Conservation (phyloP, 176 grass and related monocot genomes). For the Lolium rigidum region DNA sequence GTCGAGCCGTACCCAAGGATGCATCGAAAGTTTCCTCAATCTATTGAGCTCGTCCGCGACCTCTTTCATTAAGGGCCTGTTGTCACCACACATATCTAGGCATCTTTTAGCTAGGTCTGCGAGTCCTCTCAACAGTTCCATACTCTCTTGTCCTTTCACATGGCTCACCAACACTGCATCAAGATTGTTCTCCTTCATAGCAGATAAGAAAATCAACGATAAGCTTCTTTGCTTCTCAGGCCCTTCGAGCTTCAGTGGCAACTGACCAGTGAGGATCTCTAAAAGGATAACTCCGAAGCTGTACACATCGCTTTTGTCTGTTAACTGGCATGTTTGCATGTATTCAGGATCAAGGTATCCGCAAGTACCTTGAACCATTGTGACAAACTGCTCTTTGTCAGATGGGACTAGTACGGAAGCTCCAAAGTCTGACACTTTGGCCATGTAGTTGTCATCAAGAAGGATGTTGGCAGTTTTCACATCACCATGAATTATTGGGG, state of each 20-base stretch:
- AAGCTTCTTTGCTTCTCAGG: slow-evolving; percentile 24
- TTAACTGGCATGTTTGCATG: slow-evolving; percentile 50
- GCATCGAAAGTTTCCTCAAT: slow-evolving; percentile 22
- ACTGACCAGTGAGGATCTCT: slow-evolving; percentile 39
- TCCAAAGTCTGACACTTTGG: slow-evolving; percentile 47
- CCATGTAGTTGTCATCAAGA: slow-evolving; percentile 34
- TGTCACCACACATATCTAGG: slow-evolving; percentile 43
- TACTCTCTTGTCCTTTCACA: slow-evolving; percentile 40
- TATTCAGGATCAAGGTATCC: slow-evolving; percentile 53
- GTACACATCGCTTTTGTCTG: slow-evolving; percentile 39
- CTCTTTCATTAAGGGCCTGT: slow-evolving; percentile 45
- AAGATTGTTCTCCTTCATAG: slow-evolving; percentile 44
- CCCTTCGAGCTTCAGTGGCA: slow-evolving; percentile 33
- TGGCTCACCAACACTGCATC: slow-evolving; percentile 11
- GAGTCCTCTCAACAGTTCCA: slow-evolving; percentile 9
- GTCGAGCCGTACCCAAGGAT: slow-evolving; percentile 36
- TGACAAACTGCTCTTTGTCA: slow-evolving; percentile 41
- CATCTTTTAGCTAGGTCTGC: slow-evolving; percentile 42
- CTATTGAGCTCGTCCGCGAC: slow-evolving; percentile 26
- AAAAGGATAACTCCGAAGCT: slow-evolving; percentile 39
- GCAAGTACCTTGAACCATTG: slow-evolving; percentile 41
- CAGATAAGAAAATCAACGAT: slow-evolving; percentile 11
- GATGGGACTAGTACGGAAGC: slow-evolving; percentile 45
- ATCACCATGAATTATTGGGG: slow-evolving; percentile 48
- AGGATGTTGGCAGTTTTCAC: slow-evolving; percentile 32